Base-by-base conservation (phyloP, 2,329 filamentous ascomycete genomes). In the Apiospora sp. region DNA sequence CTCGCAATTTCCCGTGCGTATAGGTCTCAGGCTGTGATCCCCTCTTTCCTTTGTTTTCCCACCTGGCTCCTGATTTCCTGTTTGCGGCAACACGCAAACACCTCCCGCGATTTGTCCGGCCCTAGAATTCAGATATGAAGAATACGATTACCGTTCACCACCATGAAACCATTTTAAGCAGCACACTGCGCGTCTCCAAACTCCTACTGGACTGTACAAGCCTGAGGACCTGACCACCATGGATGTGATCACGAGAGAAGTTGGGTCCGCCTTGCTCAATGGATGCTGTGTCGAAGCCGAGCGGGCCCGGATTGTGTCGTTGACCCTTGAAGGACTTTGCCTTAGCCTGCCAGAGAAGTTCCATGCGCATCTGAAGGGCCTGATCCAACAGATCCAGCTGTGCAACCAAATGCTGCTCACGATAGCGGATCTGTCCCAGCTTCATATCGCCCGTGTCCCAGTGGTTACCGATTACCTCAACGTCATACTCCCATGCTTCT, bases 201-300 rank as follows among this genome's bases (percentile, higher is more conserved):
- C 19, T 34, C 19, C 58, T 70, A 43, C 30, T 72, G 68, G 58
- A 46, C 74, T 71, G 72, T 27, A 68, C 41, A 27, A 67, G 49
- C 73, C 73, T 14, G 74, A 73, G 72, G 78, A 77, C n/a, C 75
- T 77, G 67, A 72, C 75, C 69, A 13, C 58, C 58, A 64, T 64
- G 58, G 58, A 64, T 13, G n/a, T 64, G 30, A 64, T 75, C 34
- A 64, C 34, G 8, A 41, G 58, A 37, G 58, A 64, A 22, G 58
- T 41, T 10, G 58, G 79, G 27, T 75, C 78, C 64, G 80, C 84
- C 27, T 81, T 90, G 30, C 82, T 90, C 48, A 81, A 84, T 72
- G 87, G 88, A 46, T 91, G 89, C 77, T 89, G 84, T 76, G 77
- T 82, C 71, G 89, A 91, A 80, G 88, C 89, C 34, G 83, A 88